Evolutionary conservation across 768 basidiomycete species (phyloP).

Genomic region (Russula griseocarnosa): DNA sequence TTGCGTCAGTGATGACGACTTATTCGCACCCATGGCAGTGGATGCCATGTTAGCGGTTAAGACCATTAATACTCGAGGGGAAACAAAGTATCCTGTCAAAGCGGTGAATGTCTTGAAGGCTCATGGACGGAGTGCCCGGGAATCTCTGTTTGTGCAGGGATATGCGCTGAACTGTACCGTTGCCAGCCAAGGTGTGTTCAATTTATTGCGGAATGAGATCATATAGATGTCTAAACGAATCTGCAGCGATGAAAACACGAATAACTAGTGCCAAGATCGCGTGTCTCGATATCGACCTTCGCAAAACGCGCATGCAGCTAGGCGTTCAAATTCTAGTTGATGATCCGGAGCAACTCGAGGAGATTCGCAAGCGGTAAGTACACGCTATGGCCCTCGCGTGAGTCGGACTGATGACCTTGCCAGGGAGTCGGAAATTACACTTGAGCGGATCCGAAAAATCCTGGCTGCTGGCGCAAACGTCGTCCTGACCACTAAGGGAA

Average conservation of each 20-base stretch:
- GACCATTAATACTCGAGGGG: constrained; percentile 89
- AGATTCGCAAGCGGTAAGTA: constrained; percentile 83
- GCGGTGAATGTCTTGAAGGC: constrained; percentile 98
- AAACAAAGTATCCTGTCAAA: constrained; percentile 98
- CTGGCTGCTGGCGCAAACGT: constrained; percentile 95
- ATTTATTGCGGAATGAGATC: background rate
- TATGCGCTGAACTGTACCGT: constrained; percentile 99
- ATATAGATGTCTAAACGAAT: background rate
- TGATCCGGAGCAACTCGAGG: constrained; percentile 92
- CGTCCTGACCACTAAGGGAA: constrained; percentile 95
- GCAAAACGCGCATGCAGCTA: constrained; percentile 95
- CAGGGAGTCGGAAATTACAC: constrained; percentile 92
- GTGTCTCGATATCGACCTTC: constrained; percentile 96
- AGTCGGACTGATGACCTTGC: constrained; percentile 10
- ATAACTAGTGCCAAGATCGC: constrained; percentile 94
- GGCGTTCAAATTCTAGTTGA: constrained; percentile 97
- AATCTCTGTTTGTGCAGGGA: constrained; percentile 91
- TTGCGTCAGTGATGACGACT: constrained; percentile 78
- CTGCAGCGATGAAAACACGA: constrained; percentile 92
- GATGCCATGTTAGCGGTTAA: constrained; percentile 98
- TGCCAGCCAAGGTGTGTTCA: constrained; percentile 84
- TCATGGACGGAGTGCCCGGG: constrained; percentile 91
- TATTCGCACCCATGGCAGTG: constrained; percentile 98
- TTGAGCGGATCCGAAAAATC: constrained; percentile 95
- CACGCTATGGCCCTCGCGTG: background rate